phyloP scores from a whole-genome alignment of 306 rosid genomes.

The Pueraria montana region DNA sequence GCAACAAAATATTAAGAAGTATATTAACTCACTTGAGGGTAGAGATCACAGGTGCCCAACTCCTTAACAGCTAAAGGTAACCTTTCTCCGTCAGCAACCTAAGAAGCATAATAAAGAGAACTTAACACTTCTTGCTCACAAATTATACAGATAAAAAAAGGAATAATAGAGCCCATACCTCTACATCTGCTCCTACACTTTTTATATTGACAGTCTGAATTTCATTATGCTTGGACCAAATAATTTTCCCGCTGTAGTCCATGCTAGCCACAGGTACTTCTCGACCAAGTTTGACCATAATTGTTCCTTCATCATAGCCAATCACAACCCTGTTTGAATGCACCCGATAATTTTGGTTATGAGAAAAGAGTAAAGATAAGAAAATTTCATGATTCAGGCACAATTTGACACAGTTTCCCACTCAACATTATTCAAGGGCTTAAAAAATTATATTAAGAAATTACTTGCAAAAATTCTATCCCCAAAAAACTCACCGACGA shows the following conservation, averaged over 20 bases:
- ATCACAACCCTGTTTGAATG: conserved; percentile 76
- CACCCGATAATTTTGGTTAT: conserved; percentile 23
- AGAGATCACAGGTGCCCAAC: conserved; percentile 98
- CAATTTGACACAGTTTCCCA: conserved; percentile 30
- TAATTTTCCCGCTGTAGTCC: conserved; percentile 97
- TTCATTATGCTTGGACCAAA: conserved; percentile 99
- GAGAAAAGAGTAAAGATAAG: conserved; percentile 11
- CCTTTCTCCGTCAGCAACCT: conserved; percentile 99
- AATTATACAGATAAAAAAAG: conserved; percentile 28
- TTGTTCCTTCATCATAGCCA: conserved; percentile 98
- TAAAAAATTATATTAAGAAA: conserved; percentile 30
- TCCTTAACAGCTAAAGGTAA: conserved; percentile 98
- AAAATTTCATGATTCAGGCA: conserved; percentile 37
- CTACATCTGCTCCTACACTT: conserved; percentile 92
- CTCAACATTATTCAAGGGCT: conserved; percentile 11
- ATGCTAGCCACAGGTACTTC: conserved; percentile 99
- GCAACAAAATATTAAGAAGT: conserved; percentile 25
- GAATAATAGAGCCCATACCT: conserved; percentile 66
- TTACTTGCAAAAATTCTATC: background rate
- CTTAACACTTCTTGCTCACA: conserved; percentile 26
- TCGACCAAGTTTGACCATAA: conserved; percentile 99
- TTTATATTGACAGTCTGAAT: conserved; percentile 95
- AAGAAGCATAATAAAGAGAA: conserved; percentile 47
- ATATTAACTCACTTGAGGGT: conserved; percentile 83
- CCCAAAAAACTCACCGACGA: conserved; percentile 74